Percentiles rank a stretch among this genome's conserved stretches.
Evolutionary conservation across 305 asterid species (phyloP).

Genomic region (Lippia alba): DNA sequence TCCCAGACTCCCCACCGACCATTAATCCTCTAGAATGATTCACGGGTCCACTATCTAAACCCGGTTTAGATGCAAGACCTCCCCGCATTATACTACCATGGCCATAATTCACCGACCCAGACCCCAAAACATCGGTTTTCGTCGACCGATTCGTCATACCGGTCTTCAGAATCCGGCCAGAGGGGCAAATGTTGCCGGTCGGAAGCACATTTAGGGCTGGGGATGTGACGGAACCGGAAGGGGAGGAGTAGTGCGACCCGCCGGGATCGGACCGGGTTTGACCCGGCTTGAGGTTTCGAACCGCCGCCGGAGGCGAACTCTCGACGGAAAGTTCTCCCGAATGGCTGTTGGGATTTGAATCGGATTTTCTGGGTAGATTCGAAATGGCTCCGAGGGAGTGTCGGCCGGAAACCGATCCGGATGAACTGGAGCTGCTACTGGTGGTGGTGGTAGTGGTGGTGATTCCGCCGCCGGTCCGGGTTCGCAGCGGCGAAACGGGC

Average conservation of each 20-base stretch:
- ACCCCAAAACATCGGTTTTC: constrained; percentile 74
- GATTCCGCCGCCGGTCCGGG: constrained; percentile 42
- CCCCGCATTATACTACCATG: constrained; percentile 93
- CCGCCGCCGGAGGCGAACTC: constrained; percentile 57
- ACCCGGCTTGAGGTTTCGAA: constrained; percentile 47
- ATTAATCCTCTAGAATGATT: constrained; percentile 45
- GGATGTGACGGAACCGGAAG: constrained; percentile 63
- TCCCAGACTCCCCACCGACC: constrained; percentile 52
- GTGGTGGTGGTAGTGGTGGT: constrained; percentile 49
- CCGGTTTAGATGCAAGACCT: constrained; percentile 49
- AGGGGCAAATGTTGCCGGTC: constrained; percentile 85
- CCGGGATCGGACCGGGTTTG: constrained; percentile 61
- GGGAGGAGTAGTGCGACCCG: constrained; percentile 56
- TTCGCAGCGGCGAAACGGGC: constrained; percentile 74
- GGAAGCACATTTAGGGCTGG: constrained; percentile 65
- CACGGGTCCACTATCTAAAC: constrained; percentile 35
- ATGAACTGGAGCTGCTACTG: constrained; percentile 81
- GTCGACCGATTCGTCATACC: constrained; percentile 63
- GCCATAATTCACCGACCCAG: constrained; percentile 79
- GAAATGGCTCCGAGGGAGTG: constrained; percentile 39
- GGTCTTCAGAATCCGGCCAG: constrained; percentile 67
- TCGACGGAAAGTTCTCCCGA: constrained; percentile 81
- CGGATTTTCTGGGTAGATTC: constrained; percentile 49
- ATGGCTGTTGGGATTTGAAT: constrained; percentile 56
- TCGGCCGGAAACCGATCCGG: constrained; percentile 83